Base-by-base conservation (phyloP, 805 yeast species). In the Tetrapisispora iriomotensis region DNA sequence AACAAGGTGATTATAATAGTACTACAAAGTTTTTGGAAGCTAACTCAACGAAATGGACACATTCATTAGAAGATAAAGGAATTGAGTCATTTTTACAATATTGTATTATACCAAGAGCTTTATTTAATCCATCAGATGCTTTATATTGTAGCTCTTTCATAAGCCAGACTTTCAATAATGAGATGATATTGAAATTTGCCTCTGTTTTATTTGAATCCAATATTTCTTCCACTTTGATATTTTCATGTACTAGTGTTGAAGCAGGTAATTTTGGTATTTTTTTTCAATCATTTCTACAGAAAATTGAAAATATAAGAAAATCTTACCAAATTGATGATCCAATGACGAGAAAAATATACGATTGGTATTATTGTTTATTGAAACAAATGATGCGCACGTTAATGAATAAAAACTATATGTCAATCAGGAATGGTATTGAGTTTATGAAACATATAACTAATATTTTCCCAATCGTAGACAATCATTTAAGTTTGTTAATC, bases 91-190 rank as follows among this genome's bases (percentile, higher is more conserved):
- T 85, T 35, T 53, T 85, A 26, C 79, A 79, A 44, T 56, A 60
- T 38, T 85, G 95, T 57, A 49, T 85, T 6, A 58, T 87, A 10
- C 96, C 95, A 9, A 67, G 96, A 46, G 70, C 79, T 3, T 57
- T 81, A 2, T 86, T 81, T 46, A 83, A 96, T 0, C 77, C 94
- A 0, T 73, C 79, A 45, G 96, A 87, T 62, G 94, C 96, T 0
- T 66, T 82, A 0, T 88, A 64, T 53, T 60, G 77, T 26, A 75
- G 82, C 0, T 66, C 68, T 40, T 84, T 87, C 51, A 45, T 86
- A 8, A 69, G 75, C 41, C 61, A 67, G 32, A 49, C 77, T 15
- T 75, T 78, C 39, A 54, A 61, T 0, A 44, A 57, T 0, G 68
- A 70, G 17, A 65, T 65, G 32, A 56, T 77, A 3, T 43, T 72